phyloP scores from a whole-genome alignment of 352 stramenopile species.

The Globisporangium polare region DNA sequence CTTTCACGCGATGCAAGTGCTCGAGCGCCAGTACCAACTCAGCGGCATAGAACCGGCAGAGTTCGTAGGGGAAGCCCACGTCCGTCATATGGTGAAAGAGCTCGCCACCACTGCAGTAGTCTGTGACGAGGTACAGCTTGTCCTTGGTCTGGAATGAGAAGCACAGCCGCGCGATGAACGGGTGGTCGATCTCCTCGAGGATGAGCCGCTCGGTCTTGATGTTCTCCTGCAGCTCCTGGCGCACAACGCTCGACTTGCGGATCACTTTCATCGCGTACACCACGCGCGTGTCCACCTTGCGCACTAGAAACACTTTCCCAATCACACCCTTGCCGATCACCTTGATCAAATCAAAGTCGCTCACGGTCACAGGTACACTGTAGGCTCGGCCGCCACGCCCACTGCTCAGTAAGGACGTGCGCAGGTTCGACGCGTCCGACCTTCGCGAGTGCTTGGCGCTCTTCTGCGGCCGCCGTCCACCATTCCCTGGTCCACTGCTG shows the following conservation, averaged over 20 bases:
- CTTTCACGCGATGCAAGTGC: slow-evolving; percentile 92
- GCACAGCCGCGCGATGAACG: slow-evolving; percentile 97
- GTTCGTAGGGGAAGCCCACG: slow-evolving; percentile 58
- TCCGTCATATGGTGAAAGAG: slow-evolving; percentile 98
- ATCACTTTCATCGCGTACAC: slow-evolving; percentile 99
- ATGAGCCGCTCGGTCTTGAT: slow-evolving; percentile 97
- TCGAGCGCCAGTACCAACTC: slow-evolving; percentile 95
- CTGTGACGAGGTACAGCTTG: slow-evolving; percentile 87
- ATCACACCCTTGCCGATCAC: slow-evolving; percentile 83
- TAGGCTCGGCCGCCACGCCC: slow-evolving; percentile 25
- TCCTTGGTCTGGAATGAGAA: slow-evolving; percentile 97
- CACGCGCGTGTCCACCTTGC: slow-evolving; percentile 83
- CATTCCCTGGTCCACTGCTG: not conserved
- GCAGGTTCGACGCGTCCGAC: slow-evolving; percentile 38
- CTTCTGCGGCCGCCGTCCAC: not conserved
- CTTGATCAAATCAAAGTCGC: slow-evolving; percentile 83
- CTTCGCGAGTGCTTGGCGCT: slow-evolving; percentile 7
- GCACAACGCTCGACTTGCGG: slow-evolving; percentile 93
- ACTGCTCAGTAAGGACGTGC: slow-evolving; percentile 47
- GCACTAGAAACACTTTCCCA: slow-evolving; percentile 88
- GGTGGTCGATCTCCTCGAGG: slow-evolving; percentile 95
- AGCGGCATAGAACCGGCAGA: slow-evolving; percentile 93
- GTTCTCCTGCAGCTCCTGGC: slow-evolving; percentile 91
- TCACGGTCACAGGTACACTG: slow-evolving; percentile 56
- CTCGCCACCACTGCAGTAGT: slow-evolving; percentile 93